Evolutionary conservation across 2,329 filamentous ascomycete genomes (phyloP).

Genomic region (Cercospora berteroae): DNA sequence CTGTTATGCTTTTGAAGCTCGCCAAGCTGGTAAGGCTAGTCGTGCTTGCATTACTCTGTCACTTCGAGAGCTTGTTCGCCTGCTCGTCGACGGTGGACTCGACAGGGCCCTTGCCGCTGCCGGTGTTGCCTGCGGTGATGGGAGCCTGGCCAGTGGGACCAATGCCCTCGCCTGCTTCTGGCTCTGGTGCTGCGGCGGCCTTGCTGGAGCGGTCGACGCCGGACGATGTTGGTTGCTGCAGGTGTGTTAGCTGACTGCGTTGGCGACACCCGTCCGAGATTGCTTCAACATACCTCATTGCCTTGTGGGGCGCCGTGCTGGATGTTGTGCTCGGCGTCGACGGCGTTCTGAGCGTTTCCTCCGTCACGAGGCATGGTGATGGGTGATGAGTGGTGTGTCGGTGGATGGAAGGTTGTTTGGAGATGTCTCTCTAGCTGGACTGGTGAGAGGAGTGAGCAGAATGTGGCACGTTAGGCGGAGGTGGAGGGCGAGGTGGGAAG

Average conservation of each 20-base stretch:
- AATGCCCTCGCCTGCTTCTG: conserved; percentile 40
- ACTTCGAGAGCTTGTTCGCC: conserved; percentile 23
- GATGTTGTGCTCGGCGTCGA: conserved; percentile 40
- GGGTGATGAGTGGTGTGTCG: conserved; percentile 15
- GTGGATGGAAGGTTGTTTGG: background rate
- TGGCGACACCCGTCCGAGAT: background rate
- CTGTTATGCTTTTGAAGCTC: conserved; percentile 12
- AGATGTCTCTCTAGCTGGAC: background rate
- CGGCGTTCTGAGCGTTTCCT: conserved; percentile 42
- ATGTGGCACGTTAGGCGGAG: background rate
- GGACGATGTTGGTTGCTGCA: conserved; percentile 17
- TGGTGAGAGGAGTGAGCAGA: background rate
- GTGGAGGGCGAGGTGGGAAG: background rate
- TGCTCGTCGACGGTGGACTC: conserved; percentile 21
- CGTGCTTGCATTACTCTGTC: conserved; percentile 14
- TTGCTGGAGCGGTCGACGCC: conserved; percentile 41
- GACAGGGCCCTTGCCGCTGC: conserved; percentile 22
- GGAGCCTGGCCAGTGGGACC: conserved; percentile 14
- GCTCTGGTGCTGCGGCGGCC: conserved; percentile 40
- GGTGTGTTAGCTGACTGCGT: background rate
- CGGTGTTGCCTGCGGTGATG: conserved; percentile 11
- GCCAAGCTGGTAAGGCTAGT: conserved; percentile 12
- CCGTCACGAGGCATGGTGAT: conserved; percentile 43
- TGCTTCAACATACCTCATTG: conserved; percentile 34
- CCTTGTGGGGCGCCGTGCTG: conserved; percentile 38